Base-by-base conservation (phyloP, 176 grass and related monocot genomes). In the Microstegium vimineum region DNA sequence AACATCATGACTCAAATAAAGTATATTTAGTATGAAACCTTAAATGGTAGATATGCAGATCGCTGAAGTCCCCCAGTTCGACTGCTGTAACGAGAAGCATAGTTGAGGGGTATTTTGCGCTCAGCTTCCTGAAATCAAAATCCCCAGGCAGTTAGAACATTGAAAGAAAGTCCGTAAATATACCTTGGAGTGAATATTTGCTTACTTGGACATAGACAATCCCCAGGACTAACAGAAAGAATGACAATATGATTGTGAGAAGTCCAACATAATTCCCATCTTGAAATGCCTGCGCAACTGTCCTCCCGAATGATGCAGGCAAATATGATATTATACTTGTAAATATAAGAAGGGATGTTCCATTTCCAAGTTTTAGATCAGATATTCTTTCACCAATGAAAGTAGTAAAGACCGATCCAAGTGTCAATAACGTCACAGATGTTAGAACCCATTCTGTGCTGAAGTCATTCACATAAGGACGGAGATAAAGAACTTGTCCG, bases 181-280 rank as follows among this genome's bases (percentile, higher is more conserved):
- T 84, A 76, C 61, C 23, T 85, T 54, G 70, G 40, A 83, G 60
- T 28, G 8, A 87, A 79, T 75, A 67, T 16, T 73, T 40, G 0
- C 86, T 92, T 90, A 97, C 94, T 88, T 97, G 94, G 40, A 97
- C 94, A 89, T 97, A 97, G 51, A 97, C 94, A 60, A 97, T 97
- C 40, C 94, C 94, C 83, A 97, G 92, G 62, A 97, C 92, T 67
- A 94, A 84, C n/a, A 86, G 80, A 46, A 97, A 54, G 81, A 97
- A 97, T 25, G 94, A 94, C 16, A 94, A 88, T 68, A 94, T 57
- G 77, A 94, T 89, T 65, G 92, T 81, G 40, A 85, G 73, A 54
- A 97, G 92, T 75, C 94, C 94, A 80, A 85, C 25, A 85, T 94
- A 97, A 62, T 97, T 97, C 34, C 94, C 92, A 83, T 94, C 94